These are phyloP conservation scores for Zygosaccharomyces pseudorouxii DNA, from an alignment of 805 yeast genomes.

Conservation along the genomic window DNA sequence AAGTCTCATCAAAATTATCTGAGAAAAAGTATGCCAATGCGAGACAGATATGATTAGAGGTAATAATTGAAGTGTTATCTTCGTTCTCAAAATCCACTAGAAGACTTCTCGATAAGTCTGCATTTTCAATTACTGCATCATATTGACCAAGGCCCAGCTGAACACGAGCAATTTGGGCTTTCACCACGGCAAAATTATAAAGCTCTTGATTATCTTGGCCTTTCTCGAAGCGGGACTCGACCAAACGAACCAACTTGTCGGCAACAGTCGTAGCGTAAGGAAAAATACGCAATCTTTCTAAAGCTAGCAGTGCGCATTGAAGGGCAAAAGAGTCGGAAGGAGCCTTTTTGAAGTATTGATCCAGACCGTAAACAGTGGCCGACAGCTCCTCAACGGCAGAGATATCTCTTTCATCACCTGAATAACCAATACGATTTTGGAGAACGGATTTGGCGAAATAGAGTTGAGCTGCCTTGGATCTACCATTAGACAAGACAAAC, in stretches of 20 bases:
- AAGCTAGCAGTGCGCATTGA: constrained; percentile 47
- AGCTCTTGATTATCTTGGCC: constrained; percentile 47
- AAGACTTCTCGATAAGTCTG: constrained; percentile 52
- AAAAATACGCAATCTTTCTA: constrained; percentile 69
- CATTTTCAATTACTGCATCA: constrained; percentile 54
- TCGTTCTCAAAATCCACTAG: constrained; percentile 39
- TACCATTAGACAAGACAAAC: constrained; percentile 68
- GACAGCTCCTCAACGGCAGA: constrained; percentile 60
- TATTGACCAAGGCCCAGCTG: constrained; percentile 56
- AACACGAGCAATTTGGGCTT: constrained; percentile 68
- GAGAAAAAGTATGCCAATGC: constrained; percentile 69
- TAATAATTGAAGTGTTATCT: constrained; percentile 32
- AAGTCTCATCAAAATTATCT: constrained; percentile 57
- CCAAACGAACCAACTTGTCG: constrained; percentile 40
- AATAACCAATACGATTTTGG: constrained; percentile 40
- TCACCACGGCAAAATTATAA: constrained; percentile 51
- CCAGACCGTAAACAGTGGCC: constrained; percentile 62
- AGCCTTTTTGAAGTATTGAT: constrained; percentile 54
- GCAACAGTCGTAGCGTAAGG: constrained; percentile 49
- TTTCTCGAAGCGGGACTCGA: constrained; percentile 55
- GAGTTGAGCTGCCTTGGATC: constrained; percentile 61
- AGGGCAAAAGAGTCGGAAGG: constrained; percentile 59
- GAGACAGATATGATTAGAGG: constrained; percentile 63
- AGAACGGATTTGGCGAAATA: constrained; percentile 63
- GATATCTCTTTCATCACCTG: constrained; percentile 49